These are phyloP conservation scores for Agroathelia rolfsii DNA, from an alignment of 1,284 basidiomycete species.

Conservation along the genomic window DNA sequence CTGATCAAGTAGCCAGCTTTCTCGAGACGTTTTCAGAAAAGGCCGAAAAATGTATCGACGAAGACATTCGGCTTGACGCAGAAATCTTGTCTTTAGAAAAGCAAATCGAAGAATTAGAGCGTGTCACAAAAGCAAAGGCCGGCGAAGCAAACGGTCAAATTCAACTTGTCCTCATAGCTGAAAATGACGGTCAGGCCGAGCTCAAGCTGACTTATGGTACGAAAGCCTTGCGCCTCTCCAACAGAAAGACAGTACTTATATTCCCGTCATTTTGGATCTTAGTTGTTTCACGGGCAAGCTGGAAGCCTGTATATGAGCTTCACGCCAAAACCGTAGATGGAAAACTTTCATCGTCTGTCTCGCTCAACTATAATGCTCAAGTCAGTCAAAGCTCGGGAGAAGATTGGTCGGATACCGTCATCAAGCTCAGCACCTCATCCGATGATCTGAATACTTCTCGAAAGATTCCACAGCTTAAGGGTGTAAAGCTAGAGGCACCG, in stretches of 20 bases:
- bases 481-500: no score
- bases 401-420: conserved; percentile 39
- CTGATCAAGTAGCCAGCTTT: no score
- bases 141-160: conserved; percentile 26
- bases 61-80: conserved; percentile 28
- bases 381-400: conserved; percentile 50
- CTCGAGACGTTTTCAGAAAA: conserved; percentile 31
- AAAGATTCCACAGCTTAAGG: no score
- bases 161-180: conserved; percentile 21
- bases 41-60: conserved; percentile 25
- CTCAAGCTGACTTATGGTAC: conserved; percentile 46
- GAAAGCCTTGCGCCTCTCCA: conserved; percentile 15
- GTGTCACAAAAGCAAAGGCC: conserved; percentile 25
- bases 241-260: conserved; percentile 1
- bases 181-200: conserved; percentile 25
- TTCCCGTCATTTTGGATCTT: no score
- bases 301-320: conserved; percentile 49
- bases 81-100: conserved; percentile 30
- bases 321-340: conserved; percentile 36
- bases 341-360: conserved; percentile 31
- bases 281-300: conserved; percentile 42
- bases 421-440: conserved; percentile 51
- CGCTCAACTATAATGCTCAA: conserved; percentile 45
- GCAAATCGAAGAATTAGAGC: conserved; percentile 28
- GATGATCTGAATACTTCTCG: no score